phyloP scores from a whole-genome alignment of 2,329 filamentous ascomycete genomes.

The Fusarium sp. region DNA sequence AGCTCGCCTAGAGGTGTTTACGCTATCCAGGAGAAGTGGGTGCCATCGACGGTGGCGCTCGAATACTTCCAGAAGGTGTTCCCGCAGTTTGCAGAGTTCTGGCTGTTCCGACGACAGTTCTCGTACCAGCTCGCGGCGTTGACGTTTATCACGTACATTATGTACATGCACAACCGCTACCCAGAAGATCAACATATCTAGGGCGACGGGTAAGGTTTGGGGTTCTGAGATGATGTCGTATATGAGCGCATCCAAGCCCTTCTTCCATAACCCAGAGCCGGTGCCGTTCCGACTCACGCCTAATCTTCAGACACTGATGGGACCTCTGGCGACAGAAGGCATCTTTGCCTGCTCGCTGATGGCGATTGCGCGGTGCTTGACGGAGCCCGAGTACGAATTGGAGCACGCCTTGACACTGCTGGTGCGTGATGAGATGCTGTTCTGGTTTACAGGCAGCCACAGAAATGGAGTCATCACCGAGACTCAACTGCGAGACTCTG shows the following conservation, averaged over 20 bases:
- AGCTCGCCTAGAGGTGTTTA: slow-evolving; percentile 90
- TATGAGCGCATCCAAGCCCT: slow-evolving; percentile 85
- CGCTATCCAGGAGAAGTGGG: slow-evolving; percentile 93
- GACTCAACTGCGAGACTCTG: slow-evolving; percentile 79
- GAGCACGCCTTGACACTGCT: slow-evolving; percentile 95
- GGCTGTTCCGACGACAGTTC: slow-evolving; percentile 97
- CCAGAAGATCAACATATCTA: slow-evolving; percentile 96
- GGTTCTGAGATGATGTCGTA: slow-evolving; percentile 92
- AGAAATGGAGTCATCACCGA: slow-evolving; percentile 65
- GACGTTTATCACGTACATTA: slow-evolving; percentile 98
- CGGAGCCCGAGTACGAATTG: slow-evolving; percentile 89
- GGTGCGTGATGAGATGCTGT: slow-evolving; percentile 97
- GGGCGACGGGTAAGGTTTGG: slow-evolving; percentile 93
- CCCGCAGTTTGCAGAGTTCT: slow-evolving; percentile 92
- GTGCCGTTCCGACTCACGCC: slow-evolving; percentile 98
- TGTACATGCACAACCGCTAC: slow-evolving; percentile 96
- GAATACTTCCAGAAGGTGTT: slow-evolving; percentile 92
- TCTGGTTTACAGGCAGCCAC: slow-evolving; percentile 90
- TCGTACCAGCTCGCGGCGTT: slow-evolving; percentile 94
- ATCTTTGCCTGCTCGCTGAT: slow-evolving; percentile 96
- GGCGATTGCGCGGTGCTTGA: slow-evolving; percentile 94
- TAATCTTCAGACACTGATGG: slow-evolving; percentile 96
- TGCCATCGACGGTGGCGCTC: slow-evolving; percentile 83
- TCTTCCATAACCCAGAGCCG: slow-evolving; percentile 94
- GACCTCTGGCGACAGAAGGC: slow-evolving; percentile 93